phyloP scores from a whole-genome alignment of 2,329 filamentous ascomycete genomes.

The Fusarium pseudocircinatum region DNA sequence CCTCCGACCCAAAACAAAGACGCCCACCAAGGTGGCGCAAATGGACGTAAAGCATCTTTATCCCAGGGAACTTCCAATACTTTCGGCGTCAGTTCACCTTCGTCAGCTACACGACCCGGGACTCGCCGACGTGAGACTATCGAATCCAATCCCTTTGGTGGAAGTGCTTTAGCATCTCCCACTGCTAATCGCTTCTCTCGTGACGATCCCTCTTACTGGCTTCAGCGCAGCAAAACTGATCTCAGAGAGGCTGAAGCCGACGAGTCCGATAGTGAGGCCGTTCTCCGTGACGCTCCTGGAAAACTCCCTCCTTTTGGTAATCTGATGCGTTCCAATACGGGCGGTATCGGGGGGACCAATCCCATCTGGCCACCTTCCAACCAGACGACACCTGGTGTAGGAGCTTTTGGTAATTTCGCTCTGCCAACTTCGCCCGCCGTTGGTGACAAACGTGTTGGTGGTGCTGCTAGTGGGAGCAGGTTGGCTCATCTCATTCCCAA shows the following conservation, averaged over 20 bases:
- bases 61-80: slow-evolving; percentile 73
- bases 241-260: slow-evolving; percentile 65
- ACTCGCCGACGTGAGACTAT: slow-evolving; percentile 84
- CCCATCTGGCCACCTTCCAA: slow-evolving; percentile 58
- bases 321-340: slow-evolving; percentile 65
- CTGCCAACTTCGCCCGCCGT: slow-evolving; percentile 65
- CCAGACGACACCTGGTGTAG: slow-evolving; percentile 71
- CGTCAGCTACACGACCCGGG: slow-evolving; percentile 74
- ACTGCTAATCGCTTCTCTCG: slow-evolving; percentile 67
- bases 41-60: slow-evolving; percentile 83
- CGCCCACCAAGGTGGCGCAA: slow-evolving; percentile 65
- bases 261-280: slow-evolving; percentile 55
- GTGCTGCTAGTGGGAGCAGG: slow-evolving; percentile 78
- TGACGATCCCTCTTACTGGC: slow-evolving; percentile 70
- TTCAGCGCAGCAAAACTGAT: slow-evolving; percentile 64
- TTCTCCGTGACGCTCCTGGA: slow-evolving; percentile 45
- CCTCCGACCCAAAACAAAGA: slow-evolving; percentile 80
- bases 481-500: slow-evolving; percentile 87
- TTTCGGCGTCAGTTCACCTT: slow-evolving; percentile 79
- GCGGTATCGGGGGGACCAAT: slow-evolving; percentile 57
- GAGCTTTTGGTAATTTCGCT: slow-evolving; percentile 92
- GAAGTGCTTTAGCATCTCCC: slow-evolving; percentile 67
- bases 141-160: slow-evolving; percentile 72
- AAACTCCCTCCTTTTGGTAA: slow-evolving; percentile 54
- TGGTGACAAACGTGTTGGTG: slow-evolving; percentile 79